Conservation (phyloP, 768 basidiomycete genomes). For the Clitopilus hobsonii region DNA sequence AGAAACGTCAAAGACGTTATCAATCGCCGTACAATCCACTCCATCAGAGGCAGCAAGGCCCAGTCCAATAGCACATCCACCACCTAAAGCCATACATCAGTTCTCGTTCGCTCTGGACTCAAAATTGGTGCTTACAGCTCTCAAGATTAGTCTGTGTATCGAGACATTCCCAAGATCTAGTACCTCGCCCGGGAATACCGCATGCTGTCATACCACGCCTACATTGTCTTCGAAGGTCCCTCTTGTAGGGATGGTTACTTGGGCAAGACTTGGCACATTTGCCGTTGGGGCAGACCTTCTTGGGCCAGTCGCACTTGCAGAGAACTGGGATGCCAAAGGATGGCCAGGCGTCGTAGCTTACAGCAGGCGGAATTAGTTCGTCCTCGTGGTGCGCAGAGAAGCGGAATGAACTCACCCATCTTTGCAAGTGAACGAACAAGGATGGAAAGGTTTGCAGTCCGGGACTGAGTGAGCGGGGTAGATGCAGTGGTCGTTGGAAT, state of each 20-base stretch:
- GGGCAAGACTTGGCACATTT: conserved; percentile 35
- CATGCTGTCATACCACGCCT: conserved; percentile 35
- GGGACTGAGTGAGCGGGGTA: conserved; percentile 38
- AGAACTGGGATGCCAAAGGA: conserved; percentile 25
- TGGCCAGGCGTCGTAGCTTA: background rate
- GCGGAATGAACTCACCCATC: conserved; percentile 29
- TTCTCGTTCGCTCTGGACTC: background rate
- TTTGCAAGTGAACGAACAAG: conserved; percentile 43
- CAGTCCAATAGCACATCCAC: conserved; percentile 38
- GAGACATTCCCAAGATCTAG: conserved; percentile 44
- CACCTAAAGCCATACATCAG: too few species aligned
- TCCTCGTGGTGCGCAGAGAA: background rate
- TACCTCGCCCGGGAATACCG: conserved; percentile 32
- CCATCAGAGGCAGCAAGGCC: conserved; percentile 27
- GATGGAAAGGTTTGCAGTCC: conserved; percentile 26
- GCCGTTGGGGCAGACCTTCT: conserved; percentile 41
- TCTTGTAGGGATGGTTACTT: conserved; percentile 24
- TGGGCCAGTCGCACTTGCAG: conserved; percentile 38
- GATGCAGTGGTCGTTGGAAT: conserved; percentile 20
- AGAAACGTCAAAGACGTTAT: conserved; percentile 43
- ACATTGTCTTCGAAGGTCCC: conserved; percentile 30
- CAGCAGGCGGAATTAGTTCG: background rate
- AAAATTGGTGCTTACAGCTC: conserved; percentile 37
- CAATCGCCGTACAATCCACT: conserved; percentile 44
- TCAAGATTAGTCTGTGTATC: conserved; percentile 43